These are phyloP conservation scores for Phytophthora cactorum DNA, from an alignment of 352 stramenopile species.

Conservation along the genomic window DNA sequence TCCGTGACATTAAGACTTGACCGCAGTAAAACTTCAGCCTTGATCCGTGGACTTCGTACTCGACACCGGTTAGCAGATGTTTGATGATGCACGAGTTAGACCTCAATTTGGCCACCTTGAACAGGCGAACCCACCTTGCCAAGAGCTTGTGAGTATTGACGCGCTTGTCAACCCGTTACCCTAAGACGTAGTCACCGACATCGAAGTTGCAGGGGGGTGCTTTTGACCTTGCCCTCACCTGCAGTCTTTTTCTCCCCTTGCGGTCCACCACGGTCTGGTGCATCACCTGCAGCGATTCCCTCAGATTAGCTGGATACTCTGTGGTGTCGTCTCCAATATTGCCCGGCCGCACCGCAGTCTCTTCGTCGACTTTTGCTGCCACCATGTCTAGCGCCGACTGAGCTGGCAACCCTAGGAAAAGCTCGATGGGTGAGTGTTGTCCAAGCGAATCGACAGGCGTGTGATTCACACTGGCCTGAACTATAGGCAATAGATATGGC, in stretches of 20 bases:
- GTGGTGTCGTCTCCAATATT: not conserved
- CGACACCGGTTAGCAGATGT: not conserved
- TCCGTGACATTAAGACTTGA: not conserved
- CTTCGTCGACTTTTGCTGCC: not conserved
- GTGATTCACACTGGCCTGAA: constrained; percentile 13
- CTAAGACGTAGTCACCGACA: constrained; percentile 9
- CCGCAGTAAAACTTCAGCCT: constrained; percentile 3
- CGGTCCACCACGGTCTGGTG: constrained; percentile 6
- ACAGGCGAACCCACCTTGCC: constrained; percentile 6
- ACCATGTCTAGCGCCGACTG: not conserved
- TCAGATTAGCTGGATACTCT: not conserved
- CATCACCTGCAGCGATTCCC: not conserved
- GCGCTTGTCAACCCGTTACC: constrained; percentile 6
- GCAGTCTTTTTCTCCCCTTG: not conserved
- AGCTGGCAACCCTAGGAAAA: not conserved
- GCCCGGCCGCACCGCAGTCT: not conserved
- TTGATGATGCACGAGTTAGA: constrained; percentile 8
- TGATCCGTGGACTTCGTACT: constrained; percentile 4
- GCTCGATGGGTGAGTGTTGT: not conserved
- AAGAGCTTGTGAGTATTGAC: constrained; percentile 4
- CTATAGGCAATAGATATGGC: constrained; percentile 5
- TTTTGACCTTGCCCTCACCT: not conserved
- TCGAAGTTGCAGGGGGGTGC: not conserved
- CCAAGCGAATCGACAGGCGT: constrained; percentile 6
- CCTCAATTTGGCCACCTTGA: not conserved